These are phyloP conservation scores for Capsella bursapastoris DNA, from an alignment of 345 rosid genomes.

Conservation along the genomic window DNA sequence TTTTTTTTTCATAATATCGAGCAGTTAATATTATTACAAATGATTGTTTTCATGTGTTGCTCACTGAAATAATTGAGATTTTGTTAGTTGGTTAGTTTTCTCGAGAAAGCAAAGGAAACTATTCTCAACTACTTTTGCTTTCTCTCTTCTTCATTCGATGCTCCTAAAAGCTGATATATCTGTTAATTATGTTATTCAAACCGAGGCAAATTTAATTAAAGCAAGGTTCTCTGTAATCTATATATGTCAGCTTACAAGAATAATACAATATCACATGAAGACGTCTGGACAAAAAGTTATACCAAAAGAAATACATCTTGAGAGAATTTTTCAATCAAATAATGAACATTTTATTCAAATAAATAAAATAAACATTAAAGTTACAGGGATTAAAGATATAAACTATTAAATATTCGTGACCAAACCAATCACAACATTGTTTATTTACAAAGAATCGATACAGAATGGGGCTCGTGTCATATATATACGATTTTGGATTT, in stretches of 20 bases:
- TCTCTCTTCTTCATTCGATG: constrained; percentile 26
- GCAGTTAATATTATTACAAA: not conserved
- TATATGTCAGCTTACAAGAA: constrained; percentile 27
- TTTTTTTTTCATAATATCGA: not conserved
- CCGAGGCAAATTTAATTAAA: constrained; percentile 8
- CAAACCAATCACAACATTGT: constrained; percentile 36
- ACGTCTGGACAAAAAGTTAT: constrained; percentile 14
- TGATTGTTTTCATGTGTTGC: not conserved
- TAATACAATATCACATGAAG: constrained; percentile 17
- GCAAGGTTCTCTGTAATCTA: constrained; percentile 39
- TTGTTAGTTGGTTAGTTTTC: not conserved
- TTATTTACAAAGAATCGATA: constrained; percentile 24
- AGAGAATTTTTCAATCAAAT: not conserved
- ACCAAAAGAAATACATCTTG: constrained; percentile 19
- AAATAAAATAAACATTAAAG: not conserved
- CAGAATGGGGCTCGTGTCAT: constrained; percentile 29
- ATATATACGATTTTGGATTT: constrained; percentile 8
- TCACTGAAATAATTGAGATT: not conserved
- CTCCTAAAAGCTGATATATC: constrained; percentile 35
- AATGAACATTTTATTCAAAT: constrained; percentile 3
- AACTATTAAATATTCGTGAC: constrained; percentile 13
- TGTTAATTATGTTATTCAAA: constrained; percentile 16
- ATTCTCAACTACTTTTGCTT: constrained; percentile 33
- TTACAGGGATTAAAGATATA: constrained; percentile 8
- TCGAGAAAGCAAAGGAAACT: constrained; percentile 9